Evolutionary conservation across 257 asterid species (phyloP).

Genomic region (Verbena officinalis): DNA sequence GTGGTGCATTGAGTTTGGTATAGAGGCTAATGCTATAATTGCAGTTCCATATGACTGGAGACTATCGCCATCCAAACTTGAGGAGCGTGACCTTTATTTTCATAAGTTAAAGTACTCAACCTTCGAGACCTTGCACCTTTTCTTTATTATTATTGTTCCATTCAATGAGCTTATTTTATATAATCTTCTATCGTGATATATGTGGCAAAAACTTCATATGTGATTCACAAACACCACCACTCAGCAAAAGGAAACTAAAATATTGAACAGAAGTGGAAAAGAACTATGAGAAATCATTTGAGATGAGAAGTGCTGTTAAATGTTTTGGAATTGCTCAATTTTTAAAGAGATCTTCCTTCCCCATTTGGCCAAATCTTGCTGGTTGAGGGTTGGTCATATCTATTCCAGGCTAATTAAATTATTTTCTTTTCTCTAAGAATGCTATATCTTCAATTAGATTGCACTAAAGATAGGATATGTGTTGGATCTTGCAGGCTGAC

Average conservation of each 20-base stretch:
- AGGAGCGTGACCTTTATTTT: constrained; percentile 97
- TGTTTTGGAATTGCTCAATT: no score
- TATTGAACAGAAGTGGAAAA: not conserved
- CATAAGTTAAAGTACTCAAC: constrained; percentile 77
- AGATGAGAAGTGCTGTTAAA: not conserved
- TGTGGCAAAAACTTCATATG: no score
- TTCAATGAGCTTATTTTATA: not conserved
- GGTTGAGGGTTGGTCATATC: no score
- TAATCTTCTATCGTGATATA: no score
- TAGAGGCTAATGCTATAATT: constrained; percentile 93
- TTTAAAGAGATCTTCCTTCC: constrained; percentile 5
- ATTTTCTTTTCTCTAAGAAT: no score
- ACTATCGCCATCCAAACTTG: constrained; percentile 91
- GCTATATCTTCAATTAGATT: no score
- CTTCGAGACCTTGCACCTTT: constrained; percentile 19
- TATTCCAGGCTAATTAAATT: no score
- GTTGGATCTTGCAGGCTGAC: constrained; percentile 73
- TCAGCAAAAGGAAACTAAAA: not conserved
- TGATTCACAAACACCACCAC: constrained; percentile 13
- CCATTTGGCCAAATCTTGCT: no score
- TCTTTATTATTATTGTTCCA: not conserved
- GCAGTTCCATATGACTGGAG: constrained; percentile 99
- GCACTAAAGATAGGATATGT: constrained; percentile 26
- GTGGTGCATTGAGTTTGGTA: constrained; percentile 99
- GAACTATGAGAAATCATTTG: constrained; percentile 10